A percentile compares a stretch with the other conserved stretches of the same genome.
Evolutionary conservation across 495 filamentous ascomycete species (phyloP).

Genomic region (Hyaloscypha finlandica): DNA sequence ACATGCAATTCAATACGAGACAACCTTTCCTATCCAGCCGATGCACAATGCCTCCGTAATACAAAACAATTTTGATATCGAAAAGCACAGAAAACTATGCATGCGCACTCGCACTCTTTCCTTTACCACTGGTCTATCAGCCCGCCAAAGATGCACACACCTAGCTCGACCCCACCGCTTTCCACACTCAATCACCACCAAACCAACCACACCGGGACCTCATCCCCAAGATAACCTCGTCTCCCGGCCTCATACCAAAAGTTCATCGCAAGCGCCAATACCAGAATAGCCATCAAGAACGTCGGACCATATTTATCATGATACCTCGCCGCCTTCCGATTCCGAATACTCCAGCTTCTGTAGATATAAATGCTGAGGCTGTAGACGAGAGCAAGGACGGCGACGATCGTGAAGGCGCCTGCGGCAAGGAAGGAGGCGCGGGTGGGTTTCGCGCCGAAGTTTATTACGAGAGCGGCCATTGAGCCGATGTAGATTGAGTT

Average conservation of each 20-base stretch:
- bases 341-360: conserved; percentile 79
- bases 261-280: conserved; percentile 73
- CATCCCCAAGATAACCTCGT: neutral
- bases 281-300: conserved; percentile 70
- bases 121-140: no score
- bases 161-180: neutral
- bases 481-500: conserved; percentile 92
- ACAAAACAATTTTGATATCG: neutral
- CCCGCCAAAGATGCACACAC: neutral
- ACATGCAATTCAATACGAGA: no score
- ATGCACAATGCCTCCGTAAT: neutral
- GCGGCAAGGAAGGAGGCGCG: conserved; percentile 63
- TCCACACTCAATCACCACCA: neutral
- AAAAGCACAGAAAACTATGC: neutral
- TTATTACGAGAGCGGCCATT: conserved; percentile 88
- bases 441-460: conserved; percentile 64
- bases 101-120: no score
- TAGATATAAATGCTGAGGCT: conserved; percentile 81
- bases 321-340: conserved; percentile 79
- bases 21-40: no score
- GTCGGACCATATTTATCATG: conserved; percentile 88
- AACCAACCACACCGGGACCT: neutral
- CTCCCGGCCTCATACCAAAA: conserved; percentile 12
- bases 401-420: conserved; percentile 79
- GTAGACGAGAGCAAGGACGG: conserved; percentile 73